A percentile compares a stretch with the other conserved stretches of the same genome.
phyloP scores from a whole-genome alignment of 371 early-diverging fungal species.

The Chytridiales sp. region DNA sequence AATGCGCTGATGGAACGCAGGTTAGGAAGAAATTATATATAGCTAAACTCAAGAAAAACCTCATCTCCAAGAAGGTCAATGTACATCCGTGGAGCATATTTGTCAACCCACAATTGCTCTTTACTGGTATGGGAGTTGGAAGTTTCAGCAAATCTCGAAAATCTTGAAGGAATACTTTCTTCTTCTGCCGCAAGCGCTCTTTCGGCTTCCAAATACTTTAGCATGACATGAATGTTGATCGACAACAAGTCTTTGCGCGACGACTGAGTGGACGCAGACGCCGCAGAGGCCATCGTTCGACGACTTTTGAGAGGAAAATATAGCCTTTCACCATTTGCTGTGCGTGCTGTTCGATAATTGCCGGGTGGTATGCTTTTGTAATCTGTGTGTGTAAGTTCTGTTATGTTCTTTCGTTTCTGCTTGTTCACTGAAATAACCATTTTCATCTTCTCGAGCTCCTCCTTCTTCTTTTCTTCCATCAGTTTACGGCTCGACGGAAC shows the following conservation, averaged over 20 bases:
- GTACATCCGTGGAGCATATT: slow-evolving; percentile 80
- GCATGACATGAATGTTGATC: slow-evolving; percentile 45
- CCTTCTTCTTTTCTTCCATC: neutral
- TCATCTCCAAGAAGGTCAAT: slow-evolving; percentile 94
- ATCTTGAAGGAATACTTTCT: no score
- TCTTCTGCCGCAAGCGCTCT: slow-evolving; percentile 37
- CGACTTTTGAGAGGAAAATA: slow-evolving; percentile 49
- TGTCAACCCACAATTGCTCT: slow-evolving; percentile 79
- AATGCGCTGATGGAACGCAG: slow-evolving; percentile 49
- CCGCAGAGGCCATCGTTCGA: neutral
- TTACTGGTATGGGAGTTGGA: neutral
- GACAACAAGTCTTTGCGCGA: slow-evolving; percentile 26
- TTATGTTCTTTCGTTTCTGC: neutral
- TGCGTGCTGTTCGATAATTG: slow-evolving; percentile 16
- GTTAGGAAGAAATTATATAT: neutral
- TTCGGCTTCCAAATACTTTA: slow-evolving; percentile 47
- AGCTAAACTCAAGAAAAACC: slow-evolving; percentile 31
- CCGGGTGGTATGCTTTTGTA: slow-evolving; percentile 15
- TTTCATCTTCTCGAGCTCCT: neutral
- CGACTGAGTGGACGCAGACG: slow-evolving; percentile 7
- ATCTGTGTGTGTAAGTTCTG: neutral
- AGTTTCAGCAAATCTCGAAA: no score
- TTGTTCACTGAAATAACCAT: neutral
- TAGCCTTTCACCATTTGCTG: slow-evolving; percentile 42
- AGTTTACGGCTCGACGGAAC: neutral